These are phyloP conservation scores for Coemansia sp. DNA, from an alignment of 192 early-diverging fungal genomes.

Conservation along the genomic window DNA sequence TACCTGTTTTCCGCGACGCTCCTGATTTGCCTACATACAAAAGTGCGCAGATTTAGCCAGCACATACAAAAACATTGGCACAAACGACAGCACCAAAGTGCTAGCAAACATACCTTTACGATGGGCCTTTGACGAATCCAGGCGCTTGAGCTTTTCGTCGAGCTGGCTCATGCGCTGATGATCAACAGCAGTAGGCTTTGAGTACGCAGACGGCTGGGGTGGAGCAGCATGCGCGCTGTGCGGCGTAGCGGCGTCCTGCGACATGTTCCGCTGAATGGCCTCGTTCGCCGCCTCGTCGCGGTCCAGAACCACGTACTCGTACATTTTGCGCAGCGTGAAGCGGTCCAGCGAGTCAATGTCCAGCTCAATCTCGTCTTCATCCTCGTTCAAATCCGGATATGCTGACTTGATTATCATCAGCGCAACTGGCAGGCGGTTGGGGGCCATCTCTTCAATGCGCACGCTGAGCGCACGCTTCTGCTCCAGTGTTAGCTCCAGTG, in stretches of 20 bases:
- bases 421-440: constrained; percentile 40
- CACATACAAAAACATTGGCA: neutral
- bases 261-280: constrained; percentile 49
- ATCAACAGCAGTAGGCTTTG: constrained; percentile 22
- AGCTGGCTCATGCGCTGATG: constrained; percentile 43
- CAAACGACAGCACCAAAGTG: neutral
- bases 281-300: constrained; percentile 52
- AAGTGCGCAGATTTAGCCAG: neutral
- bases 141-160: constrained; percentile 52
- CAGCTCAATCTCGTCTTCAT: constrained; percentile 89
- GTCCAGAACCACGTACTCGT: constrained; percentile 76
- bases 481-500: constrained; percentile 69
- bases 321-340: constrained; percentile 77
- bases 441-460: constrained; percentile 40
- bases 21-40: constrained; percentile 30
- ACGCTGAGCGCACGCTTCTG: constrained; percentile 81
- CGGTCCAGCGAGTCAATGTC: constrained; percentile 91
- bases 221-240: constrained; percentile 48
- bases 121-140: constrained; percentile 44
- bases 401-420: constrained; percentile 55
- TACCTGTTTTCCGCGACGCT: constrained; percentile 20
- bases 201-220: constrained; percentile 42
- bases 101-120: constrained; percentile 23
- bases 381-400: constrained; percentile 54
- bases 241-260: constrained; percentile 25